Base-by-base conservation (phyloP, 371 early-diverging fungal genomes). In the Lichtheimia corymbifera region DNA sequence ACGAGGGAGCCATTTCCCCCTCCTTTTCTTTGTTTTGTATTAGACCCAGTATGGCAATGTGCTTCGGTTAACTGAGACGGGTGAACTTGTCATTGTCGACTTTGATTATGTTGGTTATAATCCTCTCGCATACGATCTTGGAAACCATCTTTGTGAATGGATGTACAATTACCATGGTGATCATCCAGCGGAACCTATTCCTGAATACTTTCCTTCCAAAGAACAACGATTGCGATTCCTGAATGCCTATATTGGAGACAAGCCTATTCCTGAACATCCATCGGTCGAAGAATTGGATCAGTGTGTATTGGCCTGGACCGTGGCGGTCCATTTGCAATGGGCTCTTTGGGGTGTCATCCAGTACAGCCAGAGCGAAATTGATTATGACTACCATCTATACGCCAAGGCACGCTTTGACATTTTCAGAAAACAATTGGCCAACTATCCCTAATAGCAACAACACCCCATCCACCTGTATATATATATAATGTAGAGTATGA, bases 71-170 rank as follows among this genome's bases (percentile, higher is more conserved):
- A 42, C 43, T 18, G 64, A 76, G 24, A 77, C 77, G 2, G 82
- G 78, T 17, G 85, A 88, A 55, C 68, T 91, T 2, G 89, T 88
- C 0, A 80, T 91, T 2, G 86, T 92, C 22, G 94, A 94, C 59
- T 93, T 91, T 67, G 95, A 95, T 61, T 95, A 95, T 70, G 86
- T 93, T 14, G 93, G 95, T 0, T 92, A 91, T 67, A 94, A 91
- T 63, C 84, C 86, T 53, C 87, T 91, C 6, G 94, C 86, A 5
- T 92, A 79, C 45, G 95, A 95, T 43, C 89, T 95, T 42, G 94
- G 89, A 27, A 95, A 95, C 69, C 94, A 94, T 59, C 94, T 95
- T 64, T 91, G 91, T 71, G 95, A 95, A 58, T 95, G 92, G 92
- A 90, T 83, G 74, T 90, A 91, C 25, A 85, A 94, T 65, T 94